Percentiles rank a stretch among this genome's conserved stretches.
phyloP scores from a whole-genome alignment of 306 rosid species.

The Arachis hypogaea region DNA sequence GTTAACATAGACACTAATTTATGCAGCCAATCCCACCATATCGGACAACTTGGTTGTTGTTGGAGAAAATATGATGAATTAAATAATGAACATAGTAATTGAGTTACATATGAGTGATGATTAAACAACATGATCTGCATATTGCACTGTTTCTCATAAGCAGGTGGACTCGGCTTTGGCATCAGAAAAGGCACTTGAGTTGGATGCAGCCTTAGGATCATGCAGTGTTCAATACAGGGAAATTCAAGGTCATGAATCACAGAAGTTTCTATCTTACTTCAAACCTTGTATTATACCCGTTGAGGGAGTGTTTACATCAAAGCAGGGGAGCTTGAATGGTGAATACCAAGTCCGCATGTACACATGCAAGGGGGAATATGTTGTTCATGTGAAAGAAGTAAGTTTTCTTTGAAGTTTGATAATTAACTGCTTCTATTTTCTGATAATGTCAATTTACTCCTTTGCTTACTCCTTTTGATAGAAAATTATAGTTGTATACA shows the following conservation, averaged over 20 bases:
- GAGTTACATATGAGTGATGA: not conserved
- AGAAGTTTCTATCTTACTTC: conserved; percentile 82
- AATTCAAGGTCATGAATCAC: conserved; percentile 87
- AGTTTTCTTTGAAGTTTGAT: conserved; percentile 42
- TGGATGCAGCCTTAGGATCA: conserved; percentile 90
- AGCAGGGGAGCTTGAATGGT: conserved; percentile 52
- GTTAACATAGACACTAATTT: not conserved
- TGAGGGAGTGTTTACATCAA: conserved; percentile 78
- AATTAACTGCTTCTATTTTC: conserved; percentile 30
- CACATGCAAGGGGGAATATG: conserved; percentile 93
- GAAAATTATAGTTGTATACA: conserved; percentile 6
- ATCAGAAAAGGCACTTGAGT: conserved; percentile 90
- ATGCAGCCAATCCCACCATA: not conserved
- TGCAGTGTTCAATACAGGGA: conserved; percentile 94
- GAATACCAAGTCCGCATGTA: conserved; percentile 71
- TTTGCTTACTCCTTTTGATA: not conserved
- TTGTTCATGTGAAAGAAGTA: conserved; percentile 86
- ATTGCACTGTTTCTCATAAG: conserved; percentile 33
- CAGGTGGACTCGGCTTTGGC: conserved; percentile 83
- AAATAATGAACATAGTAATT: conserved; percentile 1
- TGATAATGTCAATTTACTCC: conserved; percentile 13
- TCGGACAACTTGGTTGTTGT: not conserved
- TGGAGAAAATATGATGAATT: conserved; percentile 25
- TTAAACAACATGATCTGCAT: conserved; percentile 31
- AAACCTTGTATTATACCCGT: conserved; percentile 89